Conservation (phyloP, 345 rosid species). For the Bruguiera sexangula region DNA sequence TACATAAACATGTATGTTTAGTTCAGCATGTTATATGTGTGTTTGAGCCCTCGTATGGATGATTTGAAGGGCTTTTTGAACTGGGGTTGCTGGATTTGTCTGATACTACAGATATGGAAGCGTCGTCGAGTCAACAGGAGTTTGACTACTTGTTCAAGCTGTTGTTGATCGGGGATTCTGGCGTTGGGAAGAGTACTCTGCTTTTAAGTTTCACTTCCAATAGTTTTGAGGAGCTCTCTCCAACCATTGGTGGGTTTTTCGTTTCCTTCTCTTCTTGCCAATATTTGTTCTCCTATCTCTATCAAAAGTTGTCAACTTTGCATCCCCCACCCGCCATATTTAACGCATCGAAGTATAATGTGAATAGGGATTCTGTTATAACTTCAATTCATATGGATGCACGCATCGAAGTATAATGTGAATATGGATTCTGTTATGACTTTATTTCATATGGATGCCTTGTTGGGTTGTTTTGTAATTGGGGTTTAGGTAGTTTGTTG, state of each 20-base stretch:
- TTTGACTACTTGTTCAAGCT: constrained; percentile 28
- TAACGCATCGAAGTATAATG: too few species aligned
- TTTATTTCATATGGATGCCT: too few species aligned
- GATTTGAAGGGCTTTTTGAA: neutral
- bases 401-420: too few species aligned
- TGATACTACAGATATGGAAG: constrained; percentile 38
- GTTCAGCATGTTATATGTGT: neutral
- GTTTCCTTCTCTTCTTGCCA: constrained; percentile 26
- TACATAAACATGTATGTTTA: neutral
- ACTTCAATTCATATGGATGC: too few species aligned
- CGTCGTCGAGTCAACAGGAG: constrained; percentile 57
- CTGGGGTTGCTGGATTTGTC: constrained; percentile 1
- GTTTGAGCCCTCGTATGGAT: neutral
- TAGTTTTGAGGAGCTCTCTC: constrained; percentile 26
- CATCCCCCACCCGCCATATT: too few species aligned
- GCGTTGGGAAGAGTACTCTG: constrained; percentile 27
- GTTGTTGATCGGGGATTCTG: constrained; percentile 27
- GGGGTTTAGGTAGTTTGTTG: too few species aligned
- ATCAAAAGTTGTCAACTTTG: neutral
- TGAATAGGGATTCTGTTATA: too few species aligned
- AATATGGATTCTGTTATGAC: too few species aligned
- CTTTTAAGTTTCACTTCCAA: constrained; percentile 26
- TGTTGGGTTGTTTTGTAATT: too few species aligned
- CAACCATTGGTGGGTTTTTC: constrained; percentile 19
- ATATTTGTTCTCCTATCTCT: neutral